A percentile compares a stretch with the other conserved stretches of the same genome.
phyloP scores from a whole-genome alignment of 495 filamentous ascomycete species.

The Hapsidospora chrysogenum region DNA sequence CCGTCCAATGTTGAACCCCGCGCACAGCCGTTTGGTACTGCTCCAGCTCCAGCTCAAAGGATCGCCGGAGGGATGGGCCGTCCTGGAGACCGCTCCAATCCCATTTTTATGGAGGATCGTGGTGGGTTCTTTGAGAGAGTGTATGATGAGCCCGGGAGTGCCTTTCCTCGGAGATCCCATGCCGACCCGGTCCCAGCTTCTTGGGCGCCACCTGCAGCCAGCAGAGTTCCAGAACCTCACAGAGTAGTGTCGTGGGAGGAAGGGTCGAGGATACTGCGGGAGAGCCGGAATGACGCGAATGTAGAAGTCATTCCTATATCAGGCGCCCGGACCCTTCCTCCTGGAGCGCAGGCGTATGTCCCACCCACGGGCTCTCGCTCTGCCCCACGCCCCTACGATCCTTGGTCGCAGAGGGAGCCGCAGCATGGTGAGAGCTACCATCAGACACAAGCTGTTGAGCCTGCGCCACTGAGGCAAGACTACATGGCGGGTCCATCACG shows the following conservation, averaged over 20 bases:
- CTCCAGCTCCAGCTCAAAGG: neutral
- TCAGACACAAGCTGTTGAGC: too few relatives aligned
- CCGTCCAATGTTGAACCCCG: neutral
- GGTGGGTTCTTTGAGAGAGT: conserved; percentile 2
- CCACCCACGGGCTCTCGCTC: too few relatives aligned
- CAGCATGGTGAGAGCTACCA: too few relatives aligned
- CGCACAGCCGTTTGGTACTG: neutral
- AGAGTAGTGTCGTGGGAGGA: conserved; percentile 1
- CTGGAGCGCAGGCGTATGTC: too few relatives aligned
- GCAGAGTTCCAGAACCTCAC: neutral
- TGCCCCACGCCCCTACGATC: too few relatives aligned
- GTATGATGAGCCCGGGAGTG: neutral
- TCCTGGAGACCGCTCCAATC: conserved; percentile 1
- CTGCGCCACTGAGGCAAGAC: too few relatives aligned
- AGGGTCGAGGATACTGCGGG: neutral
- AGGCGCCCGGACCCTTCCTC: too few relatives aligned
- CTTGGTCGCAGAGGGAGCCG: too few relatives aligned
- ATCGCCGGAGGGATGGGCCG: neutral
- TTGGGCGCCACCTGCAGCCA: neutral
- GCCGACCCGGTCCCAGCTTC: neutral
- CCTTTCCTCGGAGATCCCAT: neutral
- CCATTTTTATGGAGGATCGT: conserved; percentile 3
- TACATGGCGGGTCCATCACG: too few relatives aligned
- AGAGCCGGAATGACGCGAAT: neutral
- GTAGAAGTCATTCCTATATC: neutral